These are phyloP conservation scores for Pleoardoris graminearum DNA, from an alignment of 2,329 filamentous ascomycete genomes.

Conservation along the genomic window DNA sequence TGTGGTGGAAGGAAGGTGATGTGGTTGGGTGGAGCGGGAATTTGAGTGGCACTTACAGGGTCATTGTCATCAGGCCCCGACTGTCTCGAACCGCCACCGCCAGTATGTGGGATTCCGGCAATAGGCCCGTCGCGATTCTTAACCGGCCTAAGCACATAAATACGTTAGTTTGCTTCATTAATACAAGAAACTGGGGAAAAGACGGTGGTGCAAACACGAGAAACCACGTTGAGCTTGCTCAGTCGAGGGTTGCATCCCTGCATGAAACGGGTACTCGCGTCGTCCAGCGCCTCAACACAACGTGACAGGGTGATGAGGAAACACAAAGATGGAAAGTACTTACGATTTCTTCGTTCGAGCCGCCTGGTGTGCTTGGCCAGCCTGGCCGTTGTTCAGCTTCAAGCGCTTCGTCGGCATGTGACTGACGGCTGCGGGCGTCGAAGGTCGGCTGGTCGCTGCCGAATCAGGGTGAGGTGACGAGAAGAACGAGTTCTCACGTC, in stretches of 20 bases:
- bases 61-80: slow-evolving; percentile 61
- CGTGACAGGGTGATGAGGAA: slow-evolving; percentile 15
- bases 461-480: slow-evolving; percentile 40
- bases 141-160: slow-evolving; percentile 61
- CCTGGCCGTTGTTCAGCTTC: slow-evolving; percentile 41
- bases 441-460: slow-evolving; percentile 36
- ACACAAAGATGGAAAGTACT: slow-evolving; percentile 25
- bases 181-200: slow-evolving; percentile 16
- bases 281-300: slow-evolving; percentile 20
- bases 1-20: slow-evolving; percentile 45
- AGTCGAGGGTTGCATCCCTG: slow-evolving; percentile 33
- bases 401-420: slow-evolving; percentile 37
- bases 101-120: slow-evolving; percentile 63
- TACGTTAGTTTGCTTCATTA: slow-evolving; percentile 37
- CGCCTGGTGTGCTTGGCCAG: slow-evolving; percentile 27
- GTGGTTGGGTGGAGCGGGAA: slow-evolving; percentile 49
- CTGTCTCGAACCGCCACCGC: slow-evolving; percentile 65
- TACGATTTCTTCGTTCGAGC: slow-evolving; percentile 46
- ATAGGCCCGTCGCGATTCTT: slow-evolving; percentile 74
- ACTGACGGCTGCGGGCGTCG: slow-evolving; percentile 34
- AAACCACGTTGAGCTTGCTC: slow-evolving; percentile 40
- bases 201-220: slow-evolving; percentile 31
- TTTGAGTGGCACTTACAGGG: slow-evolving; percentile 54
- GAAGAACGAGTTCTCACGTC: slow-evolving; percentile 33
- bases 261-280: slow-evolving; percentile 31